Conservation (phyloP, 345 rosid species). For the Salix koriyanagi region DNA sequence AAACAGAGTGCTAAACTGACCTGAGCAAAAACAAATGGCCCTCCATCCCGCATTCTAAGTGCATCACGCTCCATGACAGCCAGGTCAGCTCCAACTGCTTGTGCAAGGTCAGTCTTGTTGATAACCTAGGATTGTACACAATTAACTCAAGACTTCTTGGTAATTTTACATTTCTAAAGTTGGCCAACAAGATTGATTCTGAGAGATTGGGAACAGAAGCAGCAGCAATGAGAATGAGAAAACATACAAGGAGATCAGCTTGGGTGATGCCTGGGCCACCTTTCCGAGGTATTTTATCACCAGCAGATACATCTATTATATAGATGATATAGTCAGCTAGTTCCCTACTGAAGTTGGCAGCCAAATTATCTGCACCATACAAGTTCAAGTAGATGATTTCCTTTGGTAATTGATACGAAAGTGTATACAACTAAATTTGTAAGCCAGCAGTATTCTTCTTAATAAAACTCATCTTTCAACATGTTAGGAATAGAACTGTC, state of each 20-base stretch:
- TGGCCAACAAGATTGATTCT: neutral
- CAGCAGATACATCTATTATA: conserved; percentile 88
- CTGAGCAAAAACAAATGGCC: conserved; percentile 94
- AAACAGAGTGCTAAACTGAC: conserved; percentile 25
- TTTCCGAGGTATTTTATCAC: conserved; percentile 94
- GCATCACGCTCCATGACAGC: conserved; percentile 87
- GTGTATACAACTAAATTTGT: neutral
- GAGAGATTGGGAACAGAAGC: neutral
- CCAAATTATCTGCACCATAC: conserved; percentile 70
- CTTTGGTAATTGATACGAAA: neutral
- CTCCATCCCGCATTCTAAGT: conserved; percentile 93
- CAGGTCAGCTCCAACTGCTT: conserved; percentile 83
- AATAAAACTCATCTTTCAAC: too few species aligned
- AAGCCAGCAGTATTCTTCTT: neutral
- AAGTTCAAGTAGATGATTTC: conserved; percentile 1
- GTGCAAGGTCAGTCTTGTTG: conserved; percentile 92
- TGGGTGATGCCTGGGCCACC: conserved; percentile 99
- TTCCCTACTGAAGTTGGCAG: conserved; percentile 96
- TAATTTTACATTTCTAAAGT: neutral
- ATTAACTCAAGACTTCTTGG: neutral
- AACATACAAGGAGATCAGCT: conserved; percentile 81
- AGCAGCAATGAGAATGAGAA: neutral
- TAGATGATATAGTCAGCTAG: conserved; percentile 91
- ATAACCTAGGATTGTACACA: conserved; percentile 51
- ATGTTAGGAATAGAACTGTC: too few species aligned